phyloP scores from a whole-genome alignment of 371 early-diverging fungal species.

The Actinomortierella ambigua region DNA sequence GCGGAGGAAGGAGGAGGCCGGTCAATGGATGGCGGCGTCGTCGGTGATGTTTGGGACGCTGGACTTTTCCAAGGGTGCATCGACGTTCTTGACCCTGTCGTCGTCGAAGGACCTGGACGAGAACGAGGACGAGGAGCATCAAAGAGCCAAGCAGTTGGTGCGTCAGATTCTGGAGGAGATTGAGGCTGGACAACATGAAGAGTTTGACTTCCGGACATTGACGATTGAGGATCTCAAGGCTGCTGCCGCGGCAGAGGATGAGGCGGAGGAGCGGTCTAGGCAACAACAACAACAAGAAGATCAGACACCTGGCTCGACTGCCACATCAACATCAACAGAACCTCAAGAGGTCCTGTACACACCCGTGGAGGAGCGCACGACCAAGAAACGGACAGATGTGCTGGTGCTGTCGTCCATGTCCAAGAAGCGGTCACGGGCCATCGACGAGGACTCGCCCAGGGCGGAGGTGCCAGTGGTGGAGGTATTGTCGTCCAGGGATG shows the following conservation, averaged over 20 bases:
- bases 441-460: slow-evolving; percentile 23
- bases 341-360: slow-evolving; percentile 40
- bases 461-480: slow-evolving; percentile 12
- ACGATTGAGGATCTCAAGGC: slow-evolving; percentile 18
- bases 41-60: slow-evolving; percentile 56
- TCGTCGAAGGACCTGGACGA: no score
- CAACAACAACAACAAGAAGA: slow-evolving; percentile 1
- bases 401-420: slow-evolving; percentile 43
- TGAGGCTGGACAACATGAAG: slow-evolving; percentile 19
- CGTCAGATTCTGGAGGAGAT: slow-evolving; percentile 46
- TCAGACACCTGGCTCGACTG: slow-evolving; percentile 10
- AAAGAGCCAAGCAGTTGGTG: slow-evolving; percentile 20
- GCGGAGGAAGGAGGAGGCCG: slow-evolving; percentile 26
- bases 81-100: no score
- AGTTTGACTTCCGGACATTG: slow-evolving; percentile 34
- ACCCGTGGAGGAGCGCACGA: slow-evolving; percentile 34
- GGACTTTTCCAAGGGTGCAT: not conserved
- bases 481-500: not conserved
- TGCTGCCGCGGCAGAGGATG: not conserved
- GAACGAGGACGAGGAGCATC: slow-evolving; percentile 9
- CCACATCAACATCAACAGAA: no score
- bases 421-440: slow-evolving; percentile 33
- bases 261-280: slow-evolving; percentile 26
- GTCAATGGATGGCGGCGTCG: slow-evolving; percentile 40
- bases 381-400: slow-evolving; percentile 48